Base-by-base conservation (phyloP, 2,329 filamentous ascomycete species). In the Fusarium poae region DNA sequence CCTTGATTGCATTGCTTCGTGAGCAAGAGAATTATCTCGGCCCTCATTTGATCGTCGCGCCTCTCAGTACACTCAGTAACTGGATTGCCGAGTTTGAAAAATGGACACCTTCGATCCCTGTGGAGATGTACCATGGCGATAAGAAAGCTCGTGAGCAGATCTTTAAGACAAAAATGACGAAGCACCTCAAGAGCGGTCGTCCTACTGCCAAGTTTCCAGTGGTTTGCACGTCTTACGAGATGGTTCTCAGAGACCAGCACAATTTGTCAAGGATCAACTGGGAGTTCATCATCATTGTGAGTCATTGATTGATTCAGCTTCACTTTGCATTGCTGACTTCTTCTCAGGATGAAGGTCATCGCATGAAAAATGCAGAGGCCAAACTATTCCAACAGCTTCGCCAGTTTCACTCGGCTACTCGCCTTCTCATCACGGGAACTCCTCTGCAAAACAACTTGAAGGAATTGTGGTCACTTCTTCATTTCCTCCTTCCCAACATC, bases 351-450 rank as follows among this genome's bases (percentile, higher is more conserved):
- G 96, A 99, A 80, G 96, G 96, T 0, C 96, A 99, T 77, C 91
- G 96, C 2, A 90, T 99, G 85, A 99, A 99, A 82, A 99, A 99
- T 69, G 91, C 97, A 67, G 94, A 98, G 50, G 97, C 95, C 30
- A 92, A 93, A 60, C 84, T 99, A 0, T 97, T 98, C 67, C 91
- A 93, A 48, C 93, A 97, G 70, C 82, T 99, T 0, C 89, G 96
- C 68, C 91, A 91, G 1, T 98, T 98, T 75, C 90, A 91, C 25
- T 98, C 95, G 0, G 93, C 94, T 0, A 97, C 97, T 40, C 88
- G 96, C 57, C 85, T 99, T 0, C 85, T 99, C 1, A 97, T 99
- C 34, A 98, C 96, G 0, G 96, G 96, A 11, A 99, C 96, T 0
- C 96, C 96, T 0, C 81, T 99, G 0, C 96, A 99, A 70, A 99